Conservation (phyloP, 306 rosid species). For the Lathyrus sativus region DNA sequence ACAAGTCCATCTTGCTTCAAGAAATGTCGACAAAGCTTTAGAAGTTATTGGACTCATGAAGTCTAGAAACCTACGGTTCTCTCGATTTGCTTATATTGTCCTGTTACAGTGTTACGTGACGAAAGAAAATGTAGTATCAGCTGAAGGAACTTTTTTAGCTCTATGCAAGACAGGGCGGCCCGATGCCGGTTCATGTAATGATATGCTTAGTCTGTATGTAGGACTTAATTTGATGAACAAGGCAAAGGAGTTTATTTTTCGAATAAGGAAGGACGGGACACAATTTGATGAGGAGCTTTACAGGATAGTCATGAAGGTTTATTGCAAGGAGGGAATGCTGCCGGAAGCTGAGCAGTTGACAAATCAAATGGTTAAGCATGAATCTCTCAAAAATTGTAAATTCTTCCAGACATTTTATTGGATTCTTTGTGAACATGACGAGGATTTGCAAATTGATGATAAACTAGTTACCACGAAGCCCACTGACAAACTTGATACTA, state of each 20-base stretch:
- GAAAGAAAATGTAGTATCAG: constrained; percentile 74
- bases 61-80: constrained; percentile 64
- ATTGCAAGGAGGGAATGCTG: constrained; percentile 77
- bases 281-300: constrained; percentile 72
- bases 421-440: constrained; percentile 47
- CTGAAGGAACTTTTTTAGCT: constrained; percentile 69
- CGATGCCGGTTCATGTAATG: constrained; percentile 85
- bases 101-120: constrained; percentile 76
- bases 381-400: constrained; percentile 41
- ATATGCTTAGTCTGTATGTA: constrained; percentile 72
- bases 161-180: constrained; percentile 79
- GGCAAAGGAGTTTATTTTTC: constrained; percentile 70
- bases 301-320: constrained; percentile 65
- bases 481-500: constrained; percentile 54
- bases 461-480: constrained; percentile 44
- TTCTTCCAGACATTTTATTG: constrained; percentile 61
- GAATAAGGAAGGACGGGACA: constrained; percentile 50
- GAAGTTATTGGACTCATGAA: constrained; percentile 74
- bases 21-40: constrained; percentile 67
- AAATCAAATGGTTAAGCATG: constrained; percentile 51
- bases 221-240: constrained; percentile 56
- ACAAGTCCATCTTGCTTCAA: constrained; percentile 81
- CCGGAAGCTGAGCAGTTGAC: constrained; percentile 64
- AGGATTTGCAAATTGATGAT: constrained; percentile 48
- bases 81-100: constrained; percentile 87